These are phyloP conservation scores for Gigaspora rosea DNA, from an alignment of 192 early-diverging fungal genomes.

Conservation along the genomic window DNA sequence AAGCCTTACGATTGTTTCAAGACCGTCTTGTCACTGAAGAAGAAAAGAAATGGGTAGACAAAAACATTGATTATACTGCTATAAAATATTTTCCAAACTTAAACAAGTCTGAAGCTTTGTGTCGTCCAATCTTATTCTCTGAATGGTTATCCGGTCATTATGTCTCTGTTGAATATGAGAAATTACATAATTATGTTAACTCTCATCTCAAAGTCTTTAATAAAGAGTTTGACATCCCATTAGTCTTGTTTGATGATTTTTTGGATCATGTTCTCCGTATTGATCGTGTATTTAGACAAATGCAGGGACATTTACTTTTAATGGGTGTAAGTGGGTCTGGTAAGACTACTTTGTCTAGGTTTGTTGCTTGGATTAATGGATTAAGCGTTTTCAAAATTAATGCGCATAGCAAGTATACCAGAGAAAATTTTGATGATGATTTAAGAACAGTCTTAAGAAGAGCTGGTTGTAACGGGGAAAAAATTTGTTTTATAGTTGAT, in stretches of 20 bases:
- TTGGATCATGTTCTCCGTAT: slow-evolving; percentile 97
- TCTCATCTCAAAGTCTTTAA: slow-evolving; percentile 97
- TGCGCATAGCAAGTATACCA: slow-evolving; percentile 96
- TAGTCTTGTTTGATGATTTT: slow-evolving; percentile 97
- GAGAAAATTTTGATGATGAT: slow-evolving; percentile 98
- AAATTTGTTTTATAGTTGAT: slow-evolving; percentile 90
- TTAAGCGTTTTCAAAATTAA: slow-evolving; percentile 94
- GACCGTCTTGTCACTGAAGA: slow-evolving; percentile 90
- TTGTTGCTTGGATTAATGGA: slow-evolving; percentile 99
- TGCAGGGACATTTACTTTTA: slow-evolving; percentile 96
- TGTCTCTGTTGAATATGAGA: slow-evolving; percentile 82
- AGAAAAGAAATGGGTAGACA: slow-evolving; percentile 92
- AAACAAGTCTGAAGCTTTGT: slow-evolving; percentile 68
- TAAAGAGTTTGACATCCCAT: slow-evolving; percentile 96
- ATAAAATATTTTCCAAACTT: slow-evolving; percentile 86
- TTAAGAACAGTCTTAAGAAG: slow-evolving; percentile 85
- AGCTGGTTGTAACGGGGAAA: slow-evolving; percentile 96
- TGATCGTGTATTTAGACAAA: slow-evolving; percentile 96
- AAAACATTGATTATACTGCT: slow-evolving; percentile 80
- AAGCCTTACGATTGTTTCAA: slow-evolving; percentile 96
- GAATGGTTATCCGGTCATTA: slow-evolving; percentile 97
- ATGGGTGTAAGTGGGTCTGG: slow-evolving; percentile 98
- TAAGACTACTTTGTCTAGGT: slow-evolving; percentile 97
- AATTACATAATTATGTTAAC: slow-evolving; percentile 88
- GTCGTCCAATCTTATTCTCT: slow-evolving; percentile 93